Evolutionary conservation across 257 asterid genomes (phyloP).

Genomic region (Scutellaria barbata): DNA sequence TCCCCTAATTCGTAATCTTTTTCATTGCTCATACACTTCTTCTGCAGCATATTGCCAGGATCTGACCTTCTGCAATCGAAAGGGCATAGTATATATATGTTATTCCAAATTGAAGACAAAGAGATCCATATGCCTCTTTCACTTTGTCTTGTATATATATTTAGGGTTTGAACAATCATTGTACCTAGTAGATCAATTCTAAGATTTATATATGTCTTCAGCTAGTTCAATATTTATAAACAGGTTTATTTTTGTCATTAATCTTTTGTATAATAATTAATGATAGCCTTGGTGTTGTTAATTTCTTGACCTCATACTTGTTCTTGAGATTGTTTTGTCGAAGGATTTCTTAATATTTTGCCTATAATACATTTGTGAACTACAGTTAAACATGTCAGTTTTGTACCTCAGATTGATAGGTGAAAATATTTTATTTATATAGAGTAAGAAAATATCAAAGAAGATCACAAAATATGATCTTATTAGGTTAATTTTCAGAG

Average conservation of each 20-base stretch:
- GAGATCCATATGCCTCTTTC: background rate
- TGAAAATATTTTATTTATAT: background rate
- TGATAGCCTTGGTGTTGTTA: too few relatives aligned
- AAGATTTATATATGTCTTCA: too few relatives aligned
- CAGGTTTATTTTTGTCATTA: too few relatives aligned
- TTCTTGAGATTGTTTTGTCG: background rate
- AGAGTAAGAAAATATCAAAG: constrained; percentile 16
- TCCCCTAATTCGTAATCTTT: background rate
- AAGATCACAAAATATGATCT: constrained; percentile 25
- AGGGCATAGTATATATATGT: background rate
- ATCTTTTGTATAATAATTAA: too few relatives aligned
- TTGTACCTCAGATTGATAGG: background rate
- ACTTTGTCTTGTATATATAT: background rate
- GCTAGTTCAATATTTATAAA: too few relatives aligned
- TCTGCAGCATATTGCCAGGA: background rate
- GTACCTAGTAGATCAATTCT: background rate
- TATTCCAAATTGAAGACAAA: background rate
- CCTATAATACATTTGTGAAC: background rate
- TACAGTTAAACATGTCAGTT: constrained; percentile 29
- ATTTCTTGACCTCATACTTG: too few relatives aligned
- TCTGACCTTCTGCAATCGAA: constrained; percentile 12
- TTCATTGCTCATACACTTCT: too few relatives aligned
- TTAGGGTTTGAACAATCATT: background rate
- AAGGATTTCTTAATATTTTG: background rate
- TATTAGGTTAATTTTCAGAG: constrained; percentile 20